Base-by-base conservation (phyloP, 2,329 filamentous ascomycete genomes). In the Monilinia aucupariae region DNA sequence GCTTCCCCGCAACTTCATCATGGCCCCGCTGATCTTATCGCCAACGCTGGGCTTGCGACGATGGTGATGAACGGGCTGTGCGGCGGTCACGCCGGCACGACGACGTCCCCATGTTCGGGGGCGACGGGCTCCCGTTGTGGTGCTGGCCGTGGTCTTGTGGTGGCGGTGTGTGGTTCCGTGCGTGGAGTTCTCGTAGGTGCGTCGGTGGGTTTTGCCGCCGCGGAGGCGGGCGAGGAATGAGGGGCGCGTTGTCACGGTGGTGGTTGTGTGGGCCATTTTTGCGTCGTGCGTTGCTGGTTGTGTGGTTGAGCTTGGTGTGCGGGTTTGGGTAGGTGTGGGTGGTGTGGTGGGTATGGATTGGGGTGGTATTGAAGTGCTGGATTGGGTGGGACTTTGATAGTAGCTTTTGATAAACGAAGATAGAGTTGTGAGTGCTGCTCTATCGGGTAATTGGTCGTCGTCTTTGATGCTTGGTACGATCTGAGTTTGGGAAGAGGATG, bases 1-100 rank as follows among this genome's bases (percentile, higher is more conserved):
- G 61, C 79, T 84, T 9, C 90, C 90, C 75, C 85, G 86, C 67
- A 93, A 75, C 78, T 84, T 90, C 78, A 90, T 80, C 74, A 93
- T 78, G 0, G 89, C 89, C 22, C 90, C 90, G 56, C 83, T 86
- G 69, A 93, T 81, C 76, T 92, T 93, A 78, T 93, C 90, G 53
- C 87, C 87, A 68, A 92, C 78, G 4, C 53, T 49, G 1, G 39
- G 43, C n/a, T 48, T 58, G 22, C 41, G 51, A 25, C 49, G 52
- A 4, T 62, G 51, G 9, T 62, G 52, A 7, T 58, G 51, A 3
- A 32, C 27, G 0, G 49, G 50, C 5, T 55, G 50, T 4, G 39
- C n/a, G 9, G 39, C n/a, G 9, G 47, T 25, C 9, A 10, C 30
- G 20, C 47, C 32, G 0, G 34, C 34, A n/a, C 39, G 39, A n/a